A percentile compares a stretch with the other conserved stretches of the same genome.
These are phyloP conservation scores for Colletotrichum camelliae DNA, from an alignment of 2,329 filamentous ascomycete species.

Conservation along the genomic window DNA sequence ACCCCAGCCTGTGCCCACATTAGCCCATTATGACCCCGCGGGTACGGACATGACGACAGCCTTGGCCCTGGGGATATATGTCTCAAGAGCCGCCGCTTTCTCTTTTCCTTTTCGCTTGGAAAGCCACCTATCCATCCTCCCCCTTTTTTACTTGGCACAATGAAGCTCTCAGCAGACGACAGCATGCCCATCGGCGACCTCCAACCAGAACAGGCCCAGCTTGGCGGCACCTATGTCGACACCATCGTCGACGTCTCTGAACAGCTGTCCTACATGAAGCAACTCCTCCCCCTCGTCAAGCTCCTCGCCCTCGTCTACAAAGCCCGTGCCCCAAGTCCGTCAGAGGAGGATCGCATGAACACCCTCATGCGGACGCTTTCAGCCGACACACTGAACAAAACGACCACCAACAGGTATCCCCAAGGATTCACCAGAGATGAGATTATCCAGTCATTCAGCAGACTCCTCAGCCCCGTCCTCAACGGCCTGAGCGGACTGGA, in stretches of 20 bases:
- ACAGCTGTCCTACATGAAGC: conserved; percentile 33
- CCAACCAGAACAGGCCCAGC: conserved; percentile 6
- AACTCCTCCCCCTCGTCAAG: conserved; percentile 35
- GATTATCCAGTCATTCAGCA: conserved; percentile 34
- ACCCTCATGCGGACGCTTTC: conserved; percentile 36
- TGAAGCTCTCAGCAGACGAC: conserved; percentile 4
- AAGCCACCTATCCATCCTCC: not conserved
- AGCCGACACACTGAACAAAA: conserved; percentile 11
- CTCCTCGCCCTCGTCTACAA: conserved; percentile 38
- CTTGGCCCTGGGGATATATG: not conserved
- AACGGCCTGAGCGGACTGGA: conserved; percentile 38
- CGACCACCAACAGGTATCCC: conserved; percentile 10
- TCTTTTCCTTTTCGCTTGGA: not conserved
- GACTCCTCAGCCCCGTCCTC: conserved; percentile 34
- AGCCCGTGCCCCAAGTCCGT: conserved; percentile 28
- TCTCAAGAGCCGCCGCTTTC: not conserved
- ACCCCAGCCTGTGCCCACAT: not conserved
- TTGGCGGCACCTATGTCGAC: conserved; percentile 27
- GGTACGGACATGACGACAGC: conserved; percentile 3
- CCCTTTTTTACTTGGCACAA: not conserved
- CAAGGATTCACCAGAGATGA: conserved; percentile 28
- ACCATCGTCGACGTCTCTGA: conserved; percentile 34
- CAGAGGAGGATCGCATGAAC: conserved; percentile 33
- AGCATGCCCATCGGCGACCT: conserved; percentile 1
- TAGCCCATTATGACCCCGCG: conserved; percentile 6